A percentile compares a stretch with the other conserved stretches of the same genome.
phyloP scores from a whole-genome alignment of 2,329 filamentous ascomycete species.

The Penicillium sp. region DNA sequence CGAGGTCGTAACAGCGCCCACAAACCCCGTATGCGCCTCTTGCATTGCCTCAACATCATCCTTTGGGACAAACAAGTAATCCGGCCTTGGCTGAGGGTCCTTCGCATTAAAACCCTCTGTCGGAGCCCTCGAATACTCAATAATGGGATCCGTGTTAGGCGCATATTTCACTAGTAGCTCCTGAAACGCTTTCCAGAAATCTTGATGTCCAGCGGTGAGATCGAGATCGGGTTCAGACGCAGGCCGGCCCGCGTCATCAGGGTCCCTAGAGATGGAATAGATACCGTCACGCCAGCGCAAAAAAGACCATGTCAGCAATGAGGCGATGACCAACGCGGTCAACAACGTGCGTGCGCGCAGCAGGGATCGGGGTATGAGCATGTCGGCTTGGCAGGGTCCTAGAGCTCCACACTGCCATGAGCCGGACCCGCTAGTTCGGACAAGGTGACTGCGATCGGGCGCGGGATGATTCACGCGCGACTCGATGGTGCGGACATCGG shows the following conservation, averaged over 20 bases:
- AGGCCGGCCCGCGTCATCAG: neutral
- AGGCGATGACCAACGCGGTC: slow-evolving; percentile 1
- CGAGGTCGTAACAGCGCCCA: slow-evolving; percentile 27
- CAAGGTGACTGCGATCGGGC: neutral
- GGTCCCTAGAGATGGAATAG: neutral
- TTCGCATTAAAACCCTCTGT: slow-evolving; percentile 14
- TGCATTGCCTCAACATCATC: slow-evolving; percentile 27
- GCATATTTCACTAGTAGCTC: slow-evolving; percentile 30
- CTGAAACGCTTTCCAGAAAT: slow-evolving; percentile 37
- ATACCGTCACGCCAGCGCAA: slow-evolving; percentile 4
- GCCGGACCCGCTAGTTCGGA: neutral
- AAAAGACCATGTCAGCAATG: slow-evolving; percentile 9
- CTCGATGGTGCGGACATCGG: neutral
- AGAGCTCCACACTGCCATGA: neutral
- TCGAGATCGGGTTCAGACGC: neutral
- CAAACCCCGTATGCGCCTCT: slow-evolving; percentile 35
- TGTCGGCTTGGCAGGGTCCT: slow-evolving; percentile 15
- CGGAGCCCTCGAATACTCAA: slow-evolving; percentile 12
- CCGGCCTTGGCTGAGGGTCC: slow-evolving; percentile 4
- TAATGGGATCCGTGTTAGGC: slow-evolving; percentile 23
- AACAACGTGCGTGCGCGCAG: slow-evolving; percentile 16
- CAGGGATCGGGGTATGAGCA: slow-evolving; percentile 4
- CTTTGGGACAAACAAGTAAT: slow-evolving; percentile 6
- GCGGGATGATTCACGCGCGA: neutral
- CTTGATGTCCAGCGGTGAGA: slow-evolving; percentile 10